phyloP scores from a whole-genome alignment of 768 basidiomycete species.

The Pisolithus albus region DNA sequence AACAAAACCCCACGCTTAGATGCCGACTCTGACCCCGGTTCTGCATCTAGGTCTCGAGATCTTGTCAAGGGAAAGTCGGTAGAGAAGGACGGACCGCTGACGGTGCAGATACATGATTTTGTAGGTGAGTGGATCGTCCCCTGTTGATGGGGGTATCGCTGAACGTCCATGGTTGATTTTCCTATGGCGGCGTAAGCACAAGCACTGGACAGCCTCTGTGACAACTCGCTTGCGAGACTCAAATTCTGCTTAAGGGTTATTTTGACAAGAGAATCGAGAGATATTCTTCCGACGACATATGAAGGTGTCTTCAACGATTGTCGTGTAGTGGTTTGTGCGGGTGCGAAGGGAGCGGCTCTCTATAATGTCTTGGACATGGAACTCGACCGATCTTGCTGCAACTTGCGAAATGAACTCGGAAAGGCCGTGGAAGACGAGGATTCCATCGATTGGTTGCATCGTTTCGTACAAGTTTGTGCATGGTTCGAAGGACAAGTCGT shows the following conservation, averaged over 20 bases:
- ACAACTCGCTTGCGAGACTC: slow-evolving; percentile 25
- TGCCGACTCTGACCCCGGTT: slow-evolving; percentile 60
- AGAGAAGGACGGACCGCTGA: slow-evolving; percentile 34
- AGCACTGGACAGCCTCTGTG: slow-evolving; percentile 4
- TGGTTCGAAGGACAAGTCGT: slow-evolving; percentile 67
- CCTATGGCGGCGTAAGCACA: slow-evolving; percentile 5
- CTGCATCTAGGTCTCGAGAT: slow-evolving; percentile 50
- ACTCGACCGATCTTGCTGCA: slow-evolving; percentile 47
- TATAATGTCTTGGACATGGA: slow-evolving; percentile 54
- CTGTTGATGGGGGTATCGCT: background rate
- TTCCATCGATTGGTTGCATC: slow-evolving; percentile 48
- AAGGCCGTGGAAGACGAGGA: background rate
- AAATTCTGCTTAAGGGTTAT: slow-evolving; percentile 34
- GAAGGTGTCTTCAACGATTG: slow-evolving; percentile 55
- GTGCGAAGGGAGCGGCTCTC: slow-evolving; percentile 48
- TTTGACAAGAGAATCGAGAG: slow-evolving; percentile 31
- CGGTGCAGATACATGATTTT: slow-evolving; percentile 41
- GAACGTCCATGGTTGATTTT: background rate
- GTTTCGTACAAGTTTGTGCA: slow-evolving; percentile 48
- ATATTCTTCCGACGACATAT: slow-evolving; percentile 41
- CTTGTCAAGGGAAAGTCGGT: slow-evolving; percentile 15
- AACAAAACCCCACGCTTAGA: slow-evolving; percentile 64
- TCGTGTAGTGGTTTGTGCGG: slow-evolving; percentile 45
- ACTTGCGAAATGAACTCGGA: slow-evolving; percentile 36
- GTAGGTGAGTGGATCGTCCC: slow-evolving; percentile 23